Conservation (phyloP, 805 yeast genomes). For the Candida palmyrensis region DNA sequence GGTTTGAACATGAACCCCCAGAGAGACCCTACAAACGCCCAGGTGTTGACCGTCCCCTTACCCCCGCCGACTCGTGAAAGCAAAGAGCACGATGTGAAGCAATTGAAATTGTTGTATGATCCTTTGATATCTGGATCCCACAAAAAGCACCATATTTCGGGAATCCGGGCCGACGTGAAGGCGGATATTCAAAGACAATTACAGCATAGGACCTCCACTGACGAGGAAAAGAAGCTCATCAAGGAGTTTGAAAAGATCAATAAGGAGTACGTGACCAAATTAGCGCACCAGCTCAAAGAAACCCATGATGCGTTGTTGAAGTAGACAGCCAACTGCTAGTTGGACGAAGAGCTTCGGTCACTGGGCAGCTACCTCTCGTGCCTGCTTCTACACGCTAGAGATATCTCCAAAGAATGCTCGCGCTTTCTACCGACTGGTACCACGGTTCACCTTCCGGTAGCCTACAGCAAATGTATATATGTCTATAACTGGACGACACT, state of each 20-base stretch:
- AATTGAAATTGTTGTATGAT: slow-evolving; percentile 64
- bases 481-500: too few species aligned
- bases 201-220: slow-evolving; percentile 46
- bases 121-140: slow-evolving; percentile 39
- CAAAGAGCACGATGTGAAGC: slow-evolving; percentile 50
- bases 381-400: neutral
- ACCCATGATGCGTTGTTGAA: slow-evolving; percentile 47
- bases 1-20: slow-evolving; percentile 78
- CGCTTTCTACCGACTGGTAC: too few species aligned
- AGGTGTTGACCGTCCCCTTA: slow-evolving; percentile 64
- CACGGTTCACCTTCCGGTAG: too few species aligned
- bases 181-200: slow-evolving; percentile 53
- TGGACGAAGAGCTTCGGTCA: slow-evolving; percentile 3
- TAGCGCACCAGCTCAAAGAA: slow-evolving; percentile 50
- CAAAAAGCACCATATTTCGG: slow-evolving; percentile 43
- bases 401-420: too few species aligned
- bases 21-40: slow-evolving; percentile 65
- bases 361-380: neutral
- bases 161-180: slow-evolving; percentile 47
- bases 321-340: slow-evolving; percentile 10
- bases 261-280: slow-evolving; percentile 56
- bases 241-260: slow-evolving; percentile 65
- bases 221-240: slow-evolving; percentile 48
- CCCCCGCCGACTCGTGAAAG: slow-evolving; percentile 73
- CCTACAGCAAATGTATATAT: too few species aligned